phyloP scores from a whole-genome alignment of 257 asterid species.

The Solanum ossicruentum region DNA sequence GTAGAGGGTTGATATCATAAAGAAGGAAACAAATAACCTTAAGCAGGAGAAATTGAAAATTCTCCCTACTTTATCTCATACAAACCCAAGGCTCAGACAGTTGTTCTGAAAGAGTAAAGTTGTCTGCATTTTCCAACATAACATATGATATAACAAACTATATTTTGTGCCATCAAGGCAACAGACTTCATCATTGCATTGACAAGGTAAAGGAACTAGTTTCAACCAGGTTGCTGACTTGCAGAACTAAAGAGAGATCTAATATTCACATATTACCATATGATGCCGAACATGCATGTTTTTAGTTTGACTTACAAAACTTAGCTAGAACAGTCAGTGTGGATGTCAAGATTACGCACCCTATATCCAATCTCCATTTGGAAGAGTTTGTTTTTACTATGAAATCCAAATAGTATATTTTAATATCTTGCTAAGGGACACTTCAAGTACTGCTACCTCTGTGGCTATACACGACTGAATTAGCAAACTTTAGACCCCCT shows the following conservation, averaged over 20 bases:
- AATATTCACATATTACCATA: neutral
- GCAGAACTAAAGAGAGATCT: neutral
- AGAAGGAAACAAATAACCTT: neutral
- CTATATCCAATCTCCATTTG: neutral
- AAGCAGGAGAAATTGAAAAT: neutral
- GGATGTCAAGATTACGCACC: neutral
- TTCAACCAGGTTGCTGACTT: neutral
- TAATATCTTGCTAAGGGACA: neutral
- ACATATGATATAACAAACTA: neutral
- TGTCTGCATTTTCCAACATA: neutral
- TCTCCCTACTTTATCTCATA: neutral
- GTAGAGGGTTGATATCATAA: neutral
- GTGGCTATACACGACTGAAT: neutral
- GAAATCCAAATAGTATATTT: neutral
- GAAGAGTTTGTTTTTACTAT: neutral
- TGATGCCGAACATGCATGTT: neutral
- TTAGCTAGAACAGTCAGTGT: neutral
- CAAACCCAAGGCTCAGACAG: neutral
- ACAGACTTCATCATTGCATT: neutral
- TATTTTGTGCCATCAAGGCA: neutral
- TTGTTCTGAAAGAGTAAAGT: neutral
- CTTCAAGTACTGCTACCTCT: neutral
- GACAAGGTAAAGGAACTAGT: neutral
- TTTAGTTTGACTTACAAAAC: neutral
- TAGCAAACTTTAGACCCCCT: neutral